Conservation (phyloP, 768 basidiomycete species). For the Cystofilobasidium ferigula region DNA sequence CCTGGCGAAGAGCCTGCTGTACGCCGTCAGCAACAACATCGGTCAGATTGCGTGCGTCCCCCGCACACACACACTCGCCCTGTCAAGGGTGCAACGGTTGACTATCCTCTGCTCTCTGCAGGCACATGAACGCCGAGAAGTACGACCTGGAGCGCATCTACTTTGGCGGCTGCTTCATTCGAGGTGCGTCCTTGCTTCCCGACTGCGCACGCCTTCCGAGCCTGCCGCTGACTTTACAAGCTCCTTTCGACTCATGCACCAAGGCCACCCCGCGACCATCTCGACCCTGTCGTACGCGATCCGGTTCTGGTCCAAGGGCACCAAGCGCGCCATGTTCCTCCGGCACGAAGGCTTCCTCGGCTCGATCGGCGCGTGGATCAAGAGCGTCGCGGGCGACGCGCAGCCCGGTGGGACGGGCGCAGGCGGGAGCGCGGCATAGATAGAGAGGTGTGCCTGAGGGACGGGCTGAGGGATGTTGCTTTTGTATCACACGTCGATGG, state of each 20-base stretch:
- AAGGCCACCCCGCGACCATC: conserved; percentile 93
- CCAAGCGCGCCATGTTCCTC: conserved; percentile 87
- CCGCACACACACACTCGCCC: background rate
- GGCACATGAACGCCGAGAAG: conserved; percentile 99
- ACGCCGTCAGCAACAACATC: conserved; percentile 97
- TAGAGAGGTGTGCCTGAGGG: background rate
- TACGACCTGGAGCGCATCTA: conserved; percentile 93
- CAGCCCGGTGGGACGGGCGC: background rate
- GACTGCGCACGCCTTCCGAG: background rate
- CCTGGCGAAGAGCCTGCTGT: conserved; percentile 84
- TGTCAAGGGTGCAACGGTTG: background rate
- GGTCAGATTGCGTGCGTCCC: conserved; percentile 93
- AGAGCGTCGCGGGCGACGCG: conserved; percentile 55
- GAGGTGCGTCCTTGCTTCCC: conserved; percentile 50
- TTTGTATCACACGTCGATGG: too few species aligned
- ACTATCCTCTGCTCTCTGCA: conserved; percentile 33
- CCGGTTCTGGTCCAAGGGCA: conserved; percentile 98
- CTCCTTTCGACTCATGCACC: too few species aligned
- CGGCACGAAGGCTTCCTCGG: conserved; percentile 98
- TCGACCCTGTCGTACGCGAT: conserved; percentile 97
- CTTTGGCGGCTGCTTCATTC: conserved; percentile 97
- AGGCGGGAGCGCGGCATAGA: background rate
- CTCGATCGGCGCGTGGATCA: conserved; percentile 93
- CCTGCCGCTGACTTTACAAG: background rate
- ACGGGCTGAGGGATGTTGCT: too few species aligned